These are phyloP conservation scores for Babesia caballi DNA, from an alignment of 169 alveolate genomes.

Conservation along the genomic window DNA sequence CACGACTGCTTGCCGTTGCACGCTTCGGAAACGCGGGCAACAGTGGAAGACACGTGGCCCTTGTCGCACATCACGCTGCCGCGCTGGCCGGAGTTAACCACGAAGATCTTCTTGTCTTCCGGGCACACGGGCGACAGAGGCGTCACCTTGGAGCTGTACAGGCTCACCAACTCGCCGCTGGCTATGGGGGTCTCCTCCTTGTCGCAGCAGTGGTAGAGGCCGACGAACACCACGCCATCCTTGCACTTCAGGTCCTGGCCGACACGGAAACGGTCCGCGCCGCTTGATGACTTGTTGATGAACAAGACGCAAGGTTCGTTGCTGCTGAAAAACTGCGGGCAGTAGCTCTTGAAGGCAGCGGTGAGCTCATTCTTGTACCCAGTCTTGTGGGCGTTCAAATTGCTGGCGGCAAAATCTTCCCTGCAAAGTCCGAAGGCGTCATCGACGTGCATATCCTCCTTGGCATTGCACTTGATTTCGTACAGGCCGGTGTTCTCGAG, in stretches of 20 bases:
- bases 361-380: background rate
- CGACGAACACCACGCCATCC: slow-evolving; percentile 25
- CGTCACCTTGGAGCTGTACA: background rate
- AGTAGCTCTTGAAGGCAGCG: slow-evolving; percentile 18
- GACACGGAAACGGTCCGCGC: slow-evolving; percentile 33
- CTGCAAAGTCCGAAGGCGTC: slow-evolving; percentile 50
- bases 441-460: background rate
- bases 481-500: slow-evolving; percentile 12
- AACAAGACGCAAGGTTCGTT: slow-evolving; percentile 11
- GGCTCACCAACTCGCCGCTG: slow-evolving; percentile 33
- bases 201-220: slow-evolving; percentile 45
- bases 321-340: slow-evolving; percentile 2
- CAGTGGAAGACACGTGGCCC: slow-evolving; percentile 39
- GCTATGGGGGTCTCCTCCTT: slow-evolving; percentile 1
- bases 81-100: slow-evolving; percentile 19
- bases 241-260: slow-evolving; percentile 9
- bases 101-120: slow-evolving; percentile 20
- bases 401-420: background rate
- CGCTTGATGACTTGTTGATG: slow-evolving; percentile 26
- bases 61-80: slow-evolving; percentile 22
- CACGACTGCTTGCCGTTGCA: slow-evolving; percentile 56
- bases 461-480: slow-evolving; percentile 1
- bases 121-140: slow-evolving; percentile 49
- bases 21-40: background rate
- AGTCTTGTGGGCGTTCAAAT: background rate